Evolutionary conservation across 2,329 filamentous ascomycete genomes (phyloP).

Genomic region (Sporothrix euskadiensis): DNA sequence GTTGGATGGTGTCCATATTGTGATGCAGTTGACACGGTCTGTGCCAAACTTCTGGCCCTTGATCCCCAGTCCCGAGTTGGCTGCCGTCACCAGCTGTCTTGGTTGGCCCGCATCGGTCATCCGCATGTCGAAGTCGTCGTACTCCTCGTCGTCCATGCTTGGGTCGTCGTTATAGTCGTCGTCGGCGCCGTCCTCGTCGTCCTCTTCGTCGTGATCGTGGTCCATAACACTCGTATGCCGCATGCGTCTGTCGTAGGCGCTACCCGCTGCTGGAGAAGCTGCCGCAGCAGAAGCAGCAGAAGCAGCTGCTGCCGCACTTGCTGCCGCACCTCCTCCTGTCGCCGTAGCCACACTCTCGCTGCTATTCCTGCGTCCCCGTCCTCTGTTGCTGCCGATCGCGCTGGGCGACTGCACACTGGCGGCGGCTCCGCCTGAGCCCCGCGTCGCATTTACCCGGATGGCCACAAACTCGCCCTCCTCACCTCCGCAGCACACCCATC

Average conservation of each 20-base stretch:
- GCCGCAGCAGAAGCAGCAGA: too few relatives aligned
- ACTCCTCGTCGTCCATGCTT: conserved; percentile 28
- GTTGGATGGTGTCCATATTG: conserved; percentile 59
- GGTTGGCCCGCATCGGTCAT: conserved; percentile 2
- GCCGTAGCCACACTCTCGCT: not conserved
- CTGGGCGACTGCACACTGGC: conserved; percentile 36
- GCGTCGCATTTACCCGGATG: conserved; percentile 58
- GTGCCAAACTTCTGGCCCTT: conserved; percentile 57
- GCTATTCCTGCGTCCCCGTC: not conserved
- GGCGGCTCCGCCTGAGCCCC: conserved; percentile 30
- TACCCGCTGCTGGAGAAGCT: not conserved
- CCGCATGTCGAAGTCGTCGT: conserved; percentile 30
- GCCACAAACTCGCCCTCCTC: conserved; percentile 85
- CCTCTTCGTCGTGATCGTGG: not conserved
- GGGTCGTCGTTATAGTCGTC: conserved; percentile 34
- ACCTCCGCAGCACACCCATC: conserved; percentile 89
- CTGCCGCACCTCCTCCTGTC: not conserved
- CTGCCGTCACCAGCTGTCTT: conserved; percentile 22
- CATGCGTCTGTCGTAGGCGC: not conserved
- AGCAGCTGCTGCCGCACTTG: not conserved
- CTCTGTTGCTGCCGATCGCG: conserved; percentile 26
- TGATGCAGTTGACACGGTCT: conserved; percentile 67
- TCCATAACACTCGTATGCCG: not conserved
- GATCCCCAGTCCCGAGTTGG: conserved; percentile 39
- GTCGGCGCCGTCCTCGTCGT: conserved; percentile 34